Base-by-base conservation (phyloP, 2,329 filamentous ascomycete genomes). In the Ceratocystis papillata region DNA sequence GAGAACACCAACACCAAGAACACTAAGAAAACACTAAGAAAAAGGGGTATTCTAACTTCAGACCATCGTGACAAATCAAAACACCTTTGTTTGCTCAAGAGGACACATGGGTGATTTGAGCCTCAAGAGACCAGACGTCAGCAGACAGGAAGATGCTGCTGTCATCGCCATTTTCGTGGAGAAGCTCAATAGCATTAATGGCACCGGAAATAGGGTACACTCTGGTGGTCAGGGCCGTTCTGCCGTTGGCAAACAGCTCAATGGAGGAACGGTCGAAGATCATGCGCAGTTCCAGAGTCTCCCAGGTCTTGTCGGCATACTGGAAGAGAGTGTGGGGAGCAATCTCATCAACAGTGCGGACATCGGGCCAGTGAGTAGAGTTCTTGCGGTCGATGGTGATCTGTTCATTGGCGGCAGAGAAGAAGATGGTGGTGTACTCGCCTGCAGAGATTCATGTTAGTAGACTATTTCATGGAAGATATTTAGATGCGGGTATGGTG, bases 251-350 rank as follows among this genome's bases (percentile, higher is more conserved):
- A 30, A 67, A 71, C 7, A 71, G 20, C 41, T 71, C 70, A 25
- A 71, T 65, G 15, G 70, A 60, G n/a, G 70, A 70, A 22, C 67
- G 69, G 63, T 71, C 70, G 17, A 69, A 69, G 53, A 70, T 69
- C 2, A 71, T 33, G 3, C 68, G 63, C 5, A 70, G 12, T 3
- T 67, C 46, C 7, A 71, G 70, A n/a, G 70, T 67, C 65, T 71
- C 70, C 17, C 70, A 69, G 3, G 67, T 15, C 57, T 44, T 48
- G 44, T 65, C 33, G 25, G 57, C 46, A 37, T 48, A 59, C 30
- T 65, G 59, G 63, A 67, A 67, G 30, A 67, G 63, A 48, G 66
- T 67, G 63, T 67, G 66, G 33, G 66, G 66, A 12, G 66, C 66
- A 63, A 65, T 50, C 46, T 67, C 66, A 7, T 62, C 46, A 44